phyloP scores from a whole-genome alignment of 225 moss, liverwort and hornwort species.

The Bryoerythrophyllum caledonicum region DNA sequence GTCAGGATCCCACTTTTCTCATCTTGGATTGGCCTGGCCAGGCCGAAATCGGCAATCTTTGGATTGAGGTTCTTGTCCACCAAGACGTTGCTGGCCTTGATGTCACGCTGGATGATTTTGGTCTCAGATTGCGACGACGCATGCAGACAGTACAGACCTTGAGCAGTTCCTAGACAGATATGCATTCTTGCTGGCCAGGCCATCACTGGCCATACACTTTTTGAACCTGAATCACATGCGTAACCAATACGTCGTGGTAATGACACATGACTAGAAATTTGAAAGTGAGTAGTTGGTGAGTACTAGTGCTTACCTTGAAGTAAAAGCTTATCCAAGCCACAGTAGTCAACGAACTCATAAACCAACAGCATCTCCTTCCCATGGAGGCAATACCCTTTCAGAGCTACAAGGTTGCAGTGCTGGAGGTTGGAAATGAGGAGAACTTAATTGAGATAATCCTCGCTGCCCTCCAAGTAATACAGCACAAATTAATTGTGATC shows the following conservation, averaged over 20 bases:
- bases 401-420: neutral
- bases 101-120: neutral
- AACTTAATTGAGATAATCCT: neutral
- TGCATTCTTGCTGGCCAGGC: neutral
- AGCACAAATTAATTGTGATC: neutral
- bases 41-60: neutral
- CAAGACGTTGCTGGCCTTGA: neutral
- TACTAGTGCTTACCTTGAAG: neutral
- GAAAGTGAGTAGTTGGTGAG: neutral
- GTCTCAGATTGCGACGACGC: neutral
- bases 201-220: neutral
- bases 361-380: neutral
- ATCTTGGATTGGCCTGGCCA: neutral
- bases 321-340: neutral
- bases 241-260: neutral
- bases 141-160: neutral
- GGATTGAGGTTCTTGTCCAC: neutral
- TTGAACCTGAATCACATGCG: neutral
- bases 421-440: neutral
- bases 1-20: neutral
- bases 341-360: neutral
- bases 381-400: neutral
- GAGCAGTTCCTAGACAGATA: neutral
- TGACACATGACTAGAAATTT: neutral
- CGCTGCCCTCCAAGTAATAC: neutral